Conservation (phyloP, 768 basidiomycete species). For the Krasilnikovozyma curviuscula region DNA sequence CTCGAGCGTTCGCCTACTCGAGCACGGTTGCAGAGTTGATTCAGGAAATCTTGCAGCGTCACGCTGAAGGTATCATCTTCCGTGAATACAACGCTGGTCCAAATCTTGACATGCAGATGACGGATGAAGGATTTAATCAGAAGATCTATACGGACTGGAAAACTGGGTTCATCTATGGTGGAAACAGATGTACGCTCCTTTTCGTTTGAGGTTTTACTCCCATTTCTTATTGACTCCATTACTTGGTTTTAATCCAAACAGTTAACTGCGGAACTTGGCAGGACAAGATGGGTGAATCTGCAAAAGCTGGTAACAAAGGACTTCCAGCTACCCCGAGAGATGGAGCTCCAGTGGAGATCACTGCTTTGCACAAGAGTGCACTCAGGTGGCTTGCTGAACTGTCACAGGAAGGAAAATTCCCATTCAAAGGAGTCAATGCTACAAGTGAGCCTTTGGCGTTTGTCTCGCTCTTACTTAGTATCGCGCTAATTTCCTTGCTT, state of each 20-base stretch:
- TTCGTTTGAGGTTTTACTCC: not conserved
- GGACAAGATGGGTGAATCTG: constrained; percentile 92
- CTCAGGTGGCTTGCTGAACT: constrained; percentile 68
- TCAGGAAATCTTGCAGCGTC: constrained; percentile 87
- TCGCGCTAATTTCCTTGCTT: not conserved
- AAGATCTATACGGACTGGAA: constrained; percentile 88
- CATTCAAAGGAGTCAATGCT: constrained; percentile 72
- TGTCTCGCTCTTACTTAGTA: constrained; percentile 1
- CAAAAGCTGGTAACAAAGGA: constrained; percentile 80
- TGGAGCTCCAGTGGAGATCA: constrained; percentile 90
- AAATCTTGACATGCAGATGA: constrained; percentile 96
- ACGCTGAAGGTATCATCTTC: constrained; percentile 79
- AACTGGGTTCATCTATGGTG: constrained; percentile 75
- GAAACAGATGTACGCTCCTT: constrained; percentile 32
- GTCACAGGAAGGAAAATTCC: constrained; percentile 48
- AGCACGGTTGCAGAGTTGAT: constrained; percentile 82
- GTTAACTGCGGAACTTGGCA: constrained; percentile 23
- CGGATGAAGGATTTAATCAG: constrained; percentile 75
- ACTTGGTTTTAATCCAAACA: not conserved
- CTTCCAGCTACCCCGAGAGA: constrained; percentile 90
- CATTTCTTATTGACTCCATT: not conserved
- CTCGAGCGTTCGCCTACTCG: constrained; percentile 57
- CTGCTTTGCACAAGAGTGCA: constrained; percentile 78
- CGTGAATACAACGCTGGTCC: constrained; percentile 92
- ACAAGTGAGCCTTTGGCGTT: too few species aligned